Conservation (phyloP, 2,329 filamentous ascomycete genomes). For the Fusarium penzigii region DNA sequence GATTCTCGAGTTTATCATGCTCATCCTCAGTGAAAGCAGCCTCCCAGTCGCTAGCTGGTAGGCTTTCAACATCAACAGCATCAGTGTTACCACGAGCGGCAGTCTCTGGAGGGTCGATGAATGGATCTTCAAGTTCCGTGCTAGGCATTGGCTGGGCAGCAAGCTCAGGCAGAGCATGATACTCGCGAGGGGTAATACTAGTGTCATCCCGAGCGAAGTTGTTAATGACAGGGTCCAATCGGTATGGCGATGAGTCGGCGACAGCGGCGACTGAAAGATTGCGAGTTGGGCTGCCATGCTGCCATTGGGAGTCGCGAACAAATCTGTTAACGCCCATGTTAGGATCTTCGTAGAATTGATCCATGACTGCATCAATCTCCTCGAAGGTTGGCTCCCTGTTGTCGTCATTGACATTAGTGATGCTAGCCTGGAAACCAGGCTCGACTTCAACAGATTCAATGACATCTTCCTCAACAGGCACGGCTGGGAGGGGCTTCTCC, state of each 20-base stretch:
- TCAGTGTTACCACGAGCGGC: conserved; percentile 53
- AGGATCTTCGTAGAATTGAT: conserved; percentile 72
- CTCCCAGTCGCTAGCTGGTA: conserved; percentile 88
- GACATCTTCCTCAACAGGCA: conserved; percentile 29
- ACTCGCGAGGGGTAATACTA: conserved; percentile 69
- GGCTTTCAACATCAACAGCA: conserved; percentile 50
- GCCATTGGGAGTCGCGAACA: conserved; percentile 48
- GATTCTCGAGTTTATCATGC: conserved; percentile 77
- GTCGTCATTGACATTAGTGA: conserved; percentile 20
- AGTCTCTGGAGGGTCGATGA: conserved; percentile 52
- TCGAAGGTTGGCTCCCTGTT: conserved; percentile 61
- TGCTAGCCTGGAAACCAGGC: conserved; percentile 15
- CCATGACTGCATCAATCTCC: conserved; percentile 92
- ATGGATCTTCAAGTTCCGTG: conserved; percentile 64
- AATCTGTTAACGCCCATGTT: conserved; percentile 72
- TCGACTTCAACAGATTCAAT: conserved; percentile 31
- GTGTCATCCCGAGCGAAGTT: conserved; percentile 68
- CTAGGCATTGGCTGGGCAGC: conserved; percentile 46
- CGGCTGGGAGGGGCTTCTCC: conserved; percentile 23
- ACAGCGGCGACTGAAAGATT: conserved; percentile 25
- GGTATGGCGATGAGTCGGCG: conserved; percentile 52
- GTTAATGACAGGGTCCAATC: conserved; percentile 50
- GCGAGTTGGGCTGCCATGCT: conserved; percentile 23
- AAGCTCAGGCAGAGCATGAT: conserved; percentile 49
- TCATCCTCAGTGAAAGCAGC: conserved; percentile 80